phyloP scores from a whole-genome alignment of 768 basidiomycete genomes.

The Lactarius quietus region DNA sequence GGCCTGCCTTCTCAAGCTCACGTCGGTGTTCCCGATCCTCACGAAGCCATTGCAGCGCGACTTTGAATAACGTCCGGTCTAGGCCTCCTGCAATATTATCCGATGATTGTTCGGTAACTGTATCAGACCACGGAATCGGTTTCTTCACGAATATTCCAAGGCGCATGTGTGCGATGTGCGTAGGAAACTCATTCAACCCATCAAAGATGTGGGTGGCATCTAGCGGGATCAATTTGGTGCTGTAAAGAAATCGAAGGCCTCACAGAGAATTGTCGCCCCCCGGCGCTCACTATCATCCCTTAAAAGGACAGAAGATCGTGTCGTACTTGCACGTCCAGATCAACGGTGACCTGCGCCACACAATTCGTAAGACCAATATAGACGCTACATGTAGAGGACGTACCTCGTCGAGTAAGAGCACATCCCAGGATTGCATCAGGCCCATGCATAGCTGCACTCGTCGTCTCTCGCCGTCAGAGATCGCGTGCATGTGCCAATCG shows the following conservation, averaged over 20 bases:
- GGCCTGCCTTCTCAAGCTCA: slow-evolving; percentile 52
- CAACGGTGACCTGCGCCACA: slow-evolving; percentile 80
- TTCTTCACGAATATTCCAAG: slow-evolving; percentile 68
- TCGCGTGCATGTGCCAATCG: slow-evolving; percentile 94
- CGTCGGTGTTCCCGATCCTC: slow-evolving; percentile 71
- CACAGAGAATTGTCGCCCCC: slow-evolving; percentile 85
- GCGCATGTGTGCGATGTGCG: slow-evolving; percentile 89
- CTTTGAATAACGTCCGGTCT: slow-evolving; percentile 51
- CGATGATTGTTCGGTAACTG: slow-evolving; percentile 22
- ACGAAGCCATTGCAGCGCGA: slow-evolving; percentile 84
- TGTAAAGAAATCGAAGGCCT: slow-evolving; percentile 29
- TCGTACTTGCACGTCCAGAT: slow-evolving; percentile 93
- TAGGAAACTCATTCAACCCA: slow-evolving; percentile 87
- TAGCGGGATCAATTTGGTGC: slow-evolving; percentile 38
- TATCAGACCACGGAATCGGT: slow-evolving; percentile 70
- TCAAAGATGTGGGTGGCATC: slow-evolving; percentile 99
- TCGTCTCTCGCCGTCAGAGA: slow-evolving; percentile 94
- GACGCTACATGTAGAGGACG: slow-evolving; percentile 14
- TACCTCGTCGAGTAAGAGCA: slow-evolving; percentile 92
- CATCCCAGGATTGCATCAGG: slow-evolving; percentile 91
- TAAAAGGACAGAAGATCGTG: slow-evolving; percentile 87
- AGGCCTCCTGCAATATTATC: slow-evolving; percentile 27
- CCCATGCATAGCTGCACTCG: slow-evolving; percentile 94
- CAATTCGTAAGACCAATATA: not conserved
- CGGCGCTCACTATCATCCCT: slow-evolving; percentile 75